A percentile compares a stretch with the other conserved stretches of the same genome.
Conservation (phyloP, 2,329 filamentous ascomycete species). For the Fonsecaea erecta region DNA sequence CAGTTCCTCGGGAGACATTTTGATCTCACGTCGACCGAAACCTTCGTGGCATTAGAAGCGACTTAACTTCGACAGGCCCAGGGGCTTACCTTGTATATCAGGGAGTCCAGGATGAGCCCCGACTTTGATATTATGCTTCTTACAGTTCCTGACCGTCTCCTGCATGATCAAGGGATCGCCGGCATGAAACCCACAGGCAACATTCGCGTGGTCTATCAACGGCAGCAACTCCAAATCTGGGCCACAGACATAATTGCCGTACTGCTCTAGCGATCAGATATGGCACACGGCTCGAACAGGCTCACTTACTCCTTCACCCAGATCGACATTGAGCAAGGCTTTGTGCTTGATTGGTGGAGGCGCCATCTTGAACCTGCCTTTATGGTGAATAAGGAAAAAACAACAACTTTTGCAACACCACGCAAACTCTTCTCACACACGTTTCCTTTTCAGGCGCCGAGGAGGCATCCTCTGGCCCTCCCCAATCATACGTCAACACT, state of each 20-base stretch:
- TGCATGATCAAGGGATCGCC: constrained; percentile 69
- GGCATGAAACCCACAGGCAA: constrained; percentile 65
- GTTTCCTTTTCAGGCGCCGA: not conserved
- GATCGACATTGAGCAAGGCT: constrained; percentile 56
- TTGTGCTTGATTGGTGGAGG: constrained; percentile 54
- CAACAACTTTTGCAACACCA: not conserved
- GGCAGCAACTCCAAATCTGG: constrained; percentile 66
- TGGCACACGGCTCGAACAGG: not conserved
- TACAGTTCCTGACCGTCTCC: constrained; percentile 63
- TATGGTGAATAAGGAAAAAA: not conserved
- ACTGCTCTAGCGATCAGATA: constrained; percentile 38
- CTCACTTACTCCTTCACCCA: constrained; percentile 50
- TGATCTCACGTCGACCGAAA: constrained; percentile 67
- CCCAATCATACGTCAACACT: constrained; percentile 19
- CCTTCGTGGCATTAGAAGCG: constrained; percentile 49
- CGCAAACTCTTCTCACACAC: not conserved
- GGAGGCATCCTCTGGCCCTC: not conserved
- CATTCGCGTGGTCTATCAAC: constrained; percentile 65
- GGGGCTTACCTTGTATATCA: constrained; percentile 47
- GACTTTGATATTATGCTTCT: constrained; percentile 60
- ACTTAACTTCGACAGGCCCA: not conserved
- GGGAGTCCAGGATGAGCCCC: constrained; percentile 69
- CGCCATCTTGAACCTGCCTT: constrained; percentile 23
- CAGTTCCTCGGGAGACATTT: constrained; percentile 61
- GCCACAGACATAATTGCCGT: constrained; percentile 55